Conservation (phyloP, 805 yeast species). For the Schwanniomyces pseudopolymorphus region DNA sequence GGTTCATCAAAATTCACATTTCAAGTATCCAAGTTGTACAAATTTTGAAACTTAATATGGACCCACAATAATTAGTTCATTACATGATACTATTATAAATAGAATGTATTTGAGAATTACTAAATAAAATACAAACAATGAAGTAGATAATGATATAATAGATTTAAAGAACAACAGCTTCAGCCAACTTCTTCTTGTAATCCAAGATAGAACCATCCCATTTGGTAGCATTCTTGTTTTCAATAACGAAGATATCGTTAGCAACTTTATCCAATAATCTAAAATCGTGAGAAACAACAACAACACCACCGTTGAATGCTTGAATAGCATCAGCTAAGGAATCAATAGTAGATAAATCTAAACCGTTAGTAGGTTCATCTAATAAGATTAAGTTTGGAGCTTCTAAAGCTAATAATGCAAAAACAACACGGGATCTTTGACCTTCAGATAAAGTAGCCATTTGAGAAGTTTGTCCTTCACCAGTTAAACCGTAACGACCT, state of each 20-base stretch:
- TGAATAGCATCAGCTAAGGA: slow-evolving; percentile 96
- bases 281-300: slow-evolving; percentile 98
- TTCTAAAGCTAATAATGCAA: slow-evolving; percentile 93
- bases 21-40: no score
- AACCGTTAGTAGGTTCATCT: slow-evolving; percentile 99
- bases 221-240: slow-evolving; percentile 90
- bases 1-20: no score
- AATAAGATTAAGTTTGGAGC: slow-evolving; percentile 89
- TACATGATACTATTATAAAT: not conserved
- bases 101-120: slow-evolving; percentile 3
- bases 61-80: not conserved
- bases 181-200: slow-evolving; percentile 93
- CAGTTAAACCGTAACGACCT: slow-evolving; percentile 97
- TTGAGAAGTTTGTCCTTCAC: slow-evolving; percentile 97
- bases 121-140: slow-evolving; percentile 5
- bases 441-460: slow-evolving; percentile 99
- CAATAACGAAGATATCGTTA: slow-evolving; percentile 94
- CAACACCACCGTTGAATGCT: slow-evolving; percentile 95
- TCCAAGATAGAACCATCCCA: slow-evolving; percentile 92
- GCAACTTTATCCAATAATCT: slow-evolving; percentile 96
- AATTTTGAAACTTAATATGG: no score
- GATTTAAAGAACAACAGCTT: slow-evolving; percentile 67
- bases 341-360: slow-evolving; percentile 97
- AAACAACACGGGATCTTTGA: slow-evolving; percentile 98
- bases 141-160: slow-evolving; percentile 3